Conservation (phyloP, 164 flowering plant genomes). For the Umbellularia californica region DNA sequence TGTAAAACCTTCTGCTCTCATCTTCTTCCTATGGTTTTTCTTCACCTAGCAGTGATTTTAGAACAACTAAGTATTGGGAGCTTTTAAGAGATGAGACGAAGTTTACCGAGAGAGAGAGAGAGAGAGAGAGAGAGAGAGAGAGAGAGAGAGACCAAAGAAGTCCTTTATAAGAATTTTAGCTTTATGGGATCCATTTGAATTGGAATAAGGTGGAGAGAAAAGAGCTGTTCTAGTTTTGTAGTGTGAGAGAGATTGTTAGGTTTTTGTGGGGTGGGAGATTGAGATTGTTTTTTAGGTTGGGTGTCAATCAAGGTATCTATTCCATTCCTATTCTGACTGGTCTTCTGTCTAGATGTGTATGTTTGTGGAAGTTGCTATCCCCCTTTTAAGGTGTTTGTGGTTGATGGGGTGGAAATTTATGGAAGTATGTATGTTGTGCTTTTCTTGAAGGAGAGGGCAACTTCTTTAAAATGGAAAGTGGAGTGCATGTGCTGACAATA, state of each 20-base stretch:
- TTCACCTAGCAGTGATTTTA: neutral
- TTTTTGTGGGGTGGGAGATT: neutral
- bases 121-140: neutral
- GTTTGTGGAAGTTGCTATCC: conserved; percentile 11
- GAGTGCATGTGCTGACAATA: conserved; percentile 54
- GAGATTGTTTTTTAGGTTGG: neutral
- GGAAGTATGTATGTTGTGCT: conserved; percentile 42
- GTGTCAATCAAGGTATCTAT: conserved; percentile 8
- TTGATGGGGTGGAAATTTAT: conserved; percentile 22
- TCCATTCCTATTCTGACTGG: conserved; percentile 6
- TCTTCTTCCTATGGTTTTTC: conserved; percentile 18
- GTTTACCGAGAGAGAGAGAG: neutral
- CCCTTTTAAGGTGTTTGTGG: conserved; percentile 16
- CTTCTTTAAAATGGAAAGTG: conserved; percentile 56
- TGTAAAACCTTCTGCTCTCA: conserved; percentile 86
- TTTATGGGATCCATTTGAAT: neutral
- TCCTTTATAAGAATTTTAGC: neutral
- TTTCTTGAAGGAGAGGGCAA: conserved; percentile 78
- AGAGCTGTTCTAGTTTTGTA: neutral
- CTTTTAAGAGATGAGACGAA: conserved; percentile 16
- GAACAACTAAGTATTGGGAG: conserved; percentile 40
- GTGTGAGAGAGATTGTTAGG: neutral
- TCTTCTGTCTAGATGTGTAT: conserved; percentile 5
- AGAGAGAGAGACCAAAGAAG: conserved; percentile 3
- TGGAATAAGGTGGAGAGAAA: neutral